Conservation (phyloP, 495 filamentous ascomycete species). For the Lepraria neglecta region DNA sequence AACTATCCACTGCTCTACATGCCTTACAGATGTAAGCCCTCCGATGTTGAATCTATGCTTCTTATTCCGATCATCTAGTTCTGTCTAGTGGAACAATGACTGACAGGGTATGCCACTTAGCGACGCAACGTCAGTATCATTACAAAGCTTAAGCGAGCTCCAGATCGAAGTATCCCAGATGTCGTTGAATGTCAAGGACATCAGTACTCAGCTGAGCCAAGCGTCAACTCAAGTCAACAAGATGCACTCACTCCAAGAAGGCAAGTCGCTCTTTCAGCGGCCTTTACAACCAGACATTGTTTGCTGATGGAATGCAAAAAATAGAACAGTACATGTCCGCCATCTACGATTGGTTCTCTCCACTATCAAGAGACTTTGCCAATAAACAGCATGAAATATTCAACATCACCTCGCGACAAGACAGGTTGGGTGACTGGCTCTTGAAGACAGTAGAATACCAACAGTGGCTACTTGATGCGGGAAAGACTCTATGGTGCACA, state of each 20-base stretch:
- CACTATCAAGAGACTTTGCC: slow-evolving; percentile 11
- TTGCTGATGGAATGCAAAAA: neutral
- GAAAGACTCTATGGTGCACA: slow-evolving; percentile 13
- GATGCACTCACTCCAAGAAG: neutral
- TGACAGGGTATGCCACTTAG: neutral
- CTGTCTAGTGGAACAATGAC: neutral
- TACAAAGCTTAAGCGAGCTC: neutral
- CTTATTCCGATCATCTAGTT: too few species aligned
- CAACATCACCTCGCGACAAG: slow-evolving; percentile 7
- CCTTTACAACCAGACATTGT: neutral
- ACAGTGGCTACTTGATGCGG: slow-evolving; percentile 9
- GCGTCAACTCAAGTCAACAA: neutral
- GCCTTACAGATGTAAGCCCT: slow-evolving; percentile 17
- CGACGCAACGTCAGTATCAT: neutral
- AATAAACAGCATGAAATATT: slow-evolving; percentile 14
- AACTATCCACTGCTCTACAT: slow-evolving; percentile 17
- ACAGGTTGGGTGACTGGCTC: slow-evolving; percentile 3
- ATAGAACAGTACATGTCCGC: slow-evolving; percentile 2
- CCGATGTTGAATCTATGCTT: neutral
- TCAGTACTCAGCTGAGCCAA: neutral
- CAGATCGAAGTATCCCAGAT: neutral
- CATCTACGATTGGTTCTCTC: slow-evolving; percentile 13
- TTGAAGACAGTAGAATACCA: slow-evolving; percentile 5
- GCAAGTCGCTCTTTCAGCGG: neutral
- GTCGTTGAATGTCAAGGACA: neutral